These are phyloP conservation scores for Verticillium tricorpus DNA, from an alignment of 2,329 filamentous ascomycete genomes.

Conservation along the genomic window DNA sequence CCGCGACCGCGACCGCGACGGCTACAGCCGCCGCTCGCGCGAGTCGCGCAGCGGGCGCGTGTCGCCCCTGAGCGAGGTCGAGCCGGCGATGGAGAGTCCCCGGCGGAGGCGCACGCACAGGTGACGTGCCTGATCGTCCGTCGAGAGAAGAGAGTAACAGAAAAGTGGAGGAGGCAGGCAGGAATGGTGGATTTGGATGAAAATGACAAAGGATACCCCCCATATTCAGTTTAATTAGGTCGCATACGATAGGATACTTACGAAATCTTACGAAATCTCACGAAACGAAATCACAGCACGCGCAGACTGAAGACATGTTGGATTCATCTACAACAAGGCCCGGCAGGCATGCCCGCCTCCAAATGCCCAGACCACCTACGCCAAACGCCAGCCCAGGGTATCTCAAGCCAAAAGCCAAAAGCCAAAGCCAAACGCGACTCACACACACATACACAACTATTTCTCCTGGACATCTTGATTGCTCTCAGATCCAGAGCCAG, in stretches of 20 bases:
- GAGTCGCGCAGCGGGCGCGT: background rate
- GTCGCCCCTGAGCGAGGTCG: background rate
- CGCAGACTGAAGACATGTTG: background rate
- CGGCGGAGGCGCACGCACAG: background rate
- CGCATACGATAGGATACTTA: background rate
- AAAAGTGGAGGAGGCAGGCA: background rate
- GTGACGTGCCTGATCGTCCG: background rate
- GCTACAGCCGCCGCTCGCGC: background rate
- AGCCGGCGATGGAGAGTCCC: background rate
- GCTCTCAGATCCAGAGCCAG: too few species aligned
- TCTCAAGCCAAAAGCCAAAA: constrained; percentile 5
- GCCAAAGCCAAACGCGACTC: background rate
- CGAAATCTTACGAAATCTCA: background rate
- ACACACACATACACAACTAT: background rate
- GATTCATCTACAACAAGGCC: background rate
- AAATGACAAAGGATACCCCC: background rate
- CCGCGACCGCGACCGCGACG: too few species aligned
- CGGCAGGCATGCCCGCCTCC: background rate
- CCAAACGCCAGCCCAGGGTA: constrained; percentile 5
- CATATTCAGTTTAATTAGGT: background rate
- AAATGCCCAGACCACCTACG: background rate
- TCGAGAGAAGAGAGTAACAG: background rate
- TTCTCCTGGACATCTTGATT: too few species aligned
- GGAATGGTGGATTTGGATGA: background rate
- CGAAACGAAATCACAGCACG: background rate